Evolutionary conservation across 2,329 filamentous ascomycete species (phyloP).

Genomic region (Cladophialophora yegresii): DNA sequence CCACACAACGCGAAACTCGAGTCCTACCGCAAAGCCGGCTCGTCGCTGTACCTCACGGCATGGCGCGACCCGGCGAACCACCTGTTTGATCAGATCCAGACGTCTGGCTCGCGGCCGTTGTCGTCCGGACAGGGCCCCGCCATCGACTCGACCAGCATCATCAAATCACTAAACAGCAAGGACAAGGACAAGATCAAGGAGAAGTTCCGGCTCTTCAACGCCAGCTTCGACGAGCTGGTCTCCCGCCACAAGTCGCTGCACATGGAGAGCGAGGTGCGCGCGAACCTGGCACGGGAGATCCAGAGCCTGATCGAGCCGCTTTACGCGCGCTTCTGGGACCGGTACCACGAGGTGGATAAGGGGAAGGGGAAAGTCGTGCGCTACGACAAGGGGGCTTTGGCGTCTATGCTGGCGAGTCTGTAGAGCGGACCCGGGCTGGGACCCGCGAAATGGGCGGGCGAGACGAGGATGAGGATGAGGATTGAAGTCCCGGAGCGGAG

Average conservation of each 20-base stretch:
- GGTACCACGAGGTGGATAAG: slow-evolving; percentile 97
- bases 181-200: slow-evolving; percentile 96
- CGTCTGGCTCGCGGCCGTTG: slow-evolving; percentile 56
- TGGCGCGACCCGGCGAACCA: slow-evolving; percentile 86
- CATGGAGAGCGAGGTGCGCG: slow-evolving; percentile 89
- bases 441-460: not conserved
- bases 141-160: slow-evolving; percentile 76
- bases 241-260: slow-evolving; percentile 75
- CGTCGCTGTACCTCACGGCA: slow-evolving; percentile 75
- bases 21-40: slow-evolving; percentile 83
- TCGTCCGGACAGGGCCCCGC: slow-evolving; percentile 65
- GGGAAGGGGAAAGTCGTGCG: slow-evolving; percentile 98
- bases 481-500: not conserved
- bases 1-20: slow-evolving; percentile 69
- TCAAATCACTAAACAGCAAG: slow-evolving; percentile 81
- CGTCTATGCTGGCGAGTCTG: slow-evolving; percentile 58
- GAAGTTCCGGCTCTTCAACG: slow-evolving; percentile 92
- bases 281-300: slow-evolving; percentile 77
- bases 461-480: not conserved
- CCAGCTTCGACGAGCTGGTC: slow-evolving; percentile 85
- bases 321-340: slow-evolving; percentile 93
- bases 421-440: no score
- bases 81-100: slow-evolving; percentile 89
- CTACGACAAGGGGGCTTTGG: slow-evolving; percentile 84
- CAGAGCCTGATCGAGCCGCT: slow-evolving; percentile 90